Base-by-base conservation (phyloP, 2,329 filamentous ascomycete species). In the Aspergillus ochraceus region DNA sequence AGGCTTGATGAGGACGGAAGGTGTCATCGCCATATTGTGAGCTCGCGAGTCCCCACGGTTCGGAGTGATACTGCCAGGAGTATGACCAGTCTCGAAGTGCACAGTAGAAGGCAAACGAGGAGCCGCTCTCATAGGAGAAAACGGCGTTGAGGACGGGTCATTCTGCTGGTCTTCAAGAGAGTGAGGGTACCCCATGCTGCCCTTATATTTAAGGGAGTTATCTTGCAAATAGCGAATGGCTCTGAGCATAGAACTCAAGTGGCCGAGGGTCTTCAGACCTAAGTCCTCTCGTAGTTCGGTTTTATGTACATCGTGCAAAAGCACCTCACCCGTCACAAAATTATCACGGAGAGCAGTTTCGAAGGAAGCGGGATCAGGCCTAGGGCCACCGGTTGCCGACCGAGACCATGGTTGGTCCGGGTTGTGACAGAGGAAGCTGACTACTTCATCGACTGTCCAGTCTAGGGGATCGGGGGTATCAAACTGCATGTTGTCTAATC, bases 381-480 rank as follows among this genome's bases (percentile, higher is more conserved):
- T 76, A 58, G 71, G 70, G 17, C 66, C 61, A 6, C 67, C 65
- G 11, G 66, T 60, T n/a, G 66, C 61, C 17, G 69, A 73, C 20
- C 65, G 64, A 10, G 72, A 68, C 76, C 77, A 79, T 54, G 72
- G 69, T 10, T 84, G 81, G 52, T 79, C 78, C 3, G 79, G 70
- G 2, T 78, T 68, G 22, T 83, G 80, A 70, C 88, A 91, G 3
- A 96, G 79, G 68, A 88, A 87, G 17, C 80, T 72, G 10, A 90
- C 83, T 11, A 96, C 85, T 39, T 86, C 82, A 42, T 89, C 86
- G 32, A 88, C 80, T 39, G 84, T 83, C 92, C 92, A 96, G 56
- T 83, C 70, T 73, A 88, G 89, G n/a, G 92, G 91, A 75, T 96
- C 91, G 17, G 74, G 72, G 52, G 74, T 74, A 54, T 60, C 62